phyloP scores from a whole-genome alignment of 1,284 basidiomycete genomes.

The Pascua sp. region DNA sequence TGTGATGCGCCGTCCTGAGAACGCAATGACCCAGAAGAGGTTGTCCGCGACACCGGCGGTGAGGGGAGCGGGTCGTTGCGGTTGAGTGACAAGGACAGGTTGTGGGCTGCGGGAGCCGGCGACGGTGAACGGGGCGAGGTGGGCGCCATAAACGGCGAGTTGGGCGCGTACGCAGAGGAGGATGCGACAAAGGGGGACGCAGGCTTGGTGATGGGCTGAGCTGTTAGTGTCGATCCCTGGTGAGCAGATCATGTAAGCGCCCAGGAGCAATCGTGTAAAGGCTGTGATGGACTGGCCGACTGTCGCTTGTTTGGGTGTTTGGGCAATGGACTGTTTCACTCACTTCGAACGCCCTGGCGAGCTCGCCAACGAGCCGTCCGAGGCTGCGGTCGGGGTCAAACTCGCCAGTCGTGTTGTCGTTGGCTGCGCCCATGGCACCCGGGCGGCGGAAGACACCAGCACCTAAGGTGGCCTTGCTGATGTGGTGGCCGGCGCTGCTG shows the following conservation, averaged over 20 bases:
- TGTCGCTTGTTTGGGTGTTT: too few relatives aligned
- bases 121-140: slow-evolving; percentile 15
- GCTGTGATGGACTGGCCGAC: too few relatives aligned
- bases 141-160: slow-evolving; percentile 1
- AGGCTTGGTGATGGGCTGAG: slow-evolving; percentile 15
- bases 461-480: slow-evolving; percentile 75
- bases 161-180: neutral
- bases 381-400: slow-evolving; percentile 82
- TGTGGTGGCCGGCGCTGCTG: slow-evolving; percentile 80
- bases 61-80: slow-evolving; percentile 39
- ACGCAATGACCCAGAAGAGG: slow-evolving; percentile 10
- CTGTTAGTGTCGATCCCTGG: neutral
- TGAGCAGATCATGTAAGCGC: slow-evolving; percentile 26
- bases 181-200: slow-evolving; percentile 9
- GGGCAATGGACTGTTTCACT: too few relatives aligned
- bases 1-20: neutral
- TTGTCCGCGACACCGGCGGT: slow-evolving; percentile 31
- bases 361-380: slow-evolving; percentile 54
- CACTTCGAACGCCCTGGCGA: slow-evolving; percentile 28
- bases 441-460: slow-evolving; percentile 62
- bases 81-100: slow-evolving; percentile 47
- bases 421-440: slow-evolving; percentile 43
- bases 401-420: slow-evolving; percentile 63
- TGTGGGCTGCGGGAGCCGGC: slow-evolving; percentile 36
- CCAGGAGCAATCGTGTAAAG: slow-evolving; percentile 16